These are phyloP conservation scores for Monosporascus sp. DNA, from an alignment of 2,329 filamentous ascomycete species.

Conservation along the genomic window DNA sequence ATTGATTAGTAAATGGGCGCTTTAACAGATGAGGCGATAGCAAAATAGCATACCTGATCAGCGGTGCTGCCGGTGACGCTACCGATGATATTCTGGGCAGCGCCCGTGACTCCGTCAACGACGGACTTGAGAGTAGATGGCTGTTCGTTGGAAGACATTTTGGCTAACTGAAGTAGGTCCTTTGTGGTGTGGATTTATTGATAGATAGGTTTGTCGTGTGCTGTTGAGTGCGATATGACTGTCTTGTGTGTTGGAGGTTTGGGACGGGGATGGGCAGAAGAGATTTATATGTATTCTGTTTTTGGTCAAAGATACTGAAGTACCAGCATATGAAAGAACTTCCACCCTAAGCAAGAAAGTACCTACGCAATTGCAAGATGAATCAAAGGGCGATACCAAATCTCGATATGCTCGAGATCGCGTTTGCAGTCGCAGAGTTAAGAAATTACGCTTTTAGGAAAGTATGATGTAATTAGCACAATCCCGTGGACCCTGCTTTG, in stretches of 20 bases:
- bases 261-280: not conserved
- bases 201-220: not conserved
- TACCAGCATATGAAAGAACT: not conserved
- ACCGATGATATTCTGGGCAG: constrained; percentile 68
- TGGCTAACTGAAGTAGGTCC: constrained; percentile 16
- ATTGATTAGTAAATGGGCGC: constrained; percentile 5
- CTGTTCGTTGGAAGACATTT: constrained; percentile 38
- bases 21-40: not conserved
- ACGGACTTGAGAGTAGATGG: constrained; percentile 78
- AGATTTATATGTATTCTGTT: not conserved
- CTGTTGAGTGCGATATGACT: not conserved
- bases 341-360: constrained; percentile 3
- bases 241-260: not conserved
- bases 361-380: not conserved
- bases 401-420: constrained; percentile 11
- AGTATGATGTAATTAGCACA: constrained; percentile 13
- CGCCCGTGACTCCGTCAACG: constrained; percentile 67
- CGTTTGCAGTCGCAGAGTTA: constrained; percentile 4
- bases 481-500: constrained; percentile 4
- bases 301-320: not conserved
- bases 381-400: constrained; percentile 6
- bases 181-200: constrained; percentile 8
- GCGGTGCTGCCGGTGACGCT: constrained; percentile 66
- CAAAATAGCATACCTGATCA: constrained; percentile 49
- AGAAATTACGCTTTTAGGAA: constrained; percentile 18